Evolutionary conservation across 2,329 filamentous ascomycete genomes (phyloP).

Genomic region (Colletotrichum sp.): DNA sequence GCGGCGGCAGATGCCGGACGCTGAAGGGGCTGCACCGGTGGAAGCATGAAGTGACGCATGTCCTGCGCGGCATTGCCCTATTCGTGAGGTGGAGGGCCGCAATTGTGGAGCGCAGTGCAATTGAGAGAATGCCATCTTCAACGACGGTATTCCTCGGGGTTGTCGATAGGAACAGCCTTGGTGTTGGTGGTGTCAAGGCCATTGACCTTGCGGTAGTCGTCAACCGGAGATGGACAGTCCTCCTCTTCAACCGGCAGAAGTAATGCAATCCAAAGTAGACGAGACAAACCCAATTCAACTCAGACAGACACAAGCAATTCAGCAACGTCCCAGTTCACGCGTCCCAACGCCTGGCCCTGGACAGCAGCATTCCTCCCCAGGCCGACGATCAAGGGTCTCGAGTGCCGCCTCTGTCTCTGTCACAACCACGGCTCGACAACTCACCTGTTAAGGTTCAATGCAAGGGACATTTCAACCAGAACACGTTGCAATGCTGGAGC

Average conservation of each 20-base stretch:
- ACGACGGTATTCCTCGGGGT: neutral
- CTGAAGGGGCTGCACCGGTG: constrained; percentile 6
- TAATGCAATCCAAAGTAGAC: neutral
- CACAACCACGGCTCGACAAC: neutral
- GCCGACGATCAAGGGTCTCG: neutral
- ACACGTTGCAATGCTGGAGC: neutral
- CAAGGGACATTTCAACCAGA: neutral
- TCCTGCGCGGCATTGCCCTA: constrained; percentile 7
- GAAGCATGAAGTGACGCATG: neutral
- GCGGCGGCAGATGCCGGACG: constrained; percentile 15
- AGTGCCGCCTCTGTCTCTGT: neutral
- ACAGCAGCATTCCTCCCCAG: neutral
- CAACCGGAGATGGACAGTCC: neutral
- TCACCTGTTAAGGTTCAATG: neutral
- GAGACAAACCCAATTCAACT: neutral
- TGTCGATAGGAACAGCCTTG: neutral
- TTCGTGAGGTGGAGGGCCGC: neutral
- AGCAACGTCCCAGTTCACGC: neutral
- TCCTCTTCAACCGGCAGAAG: neutral
- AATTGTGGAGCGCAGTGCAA: neutral
- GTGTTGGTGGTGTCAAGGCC: neutral
- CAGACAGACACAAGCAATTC: neutral
- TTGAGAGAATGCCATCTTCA: neutral
- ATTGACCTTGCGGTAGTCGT: neutral
- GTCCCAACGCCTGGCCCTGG: neutral